Percentiles rank a stretch among this genome's conserved stretches.
Conservation (phyloP, 176 grass and related monocot species). For the Poa annua region DNA sequence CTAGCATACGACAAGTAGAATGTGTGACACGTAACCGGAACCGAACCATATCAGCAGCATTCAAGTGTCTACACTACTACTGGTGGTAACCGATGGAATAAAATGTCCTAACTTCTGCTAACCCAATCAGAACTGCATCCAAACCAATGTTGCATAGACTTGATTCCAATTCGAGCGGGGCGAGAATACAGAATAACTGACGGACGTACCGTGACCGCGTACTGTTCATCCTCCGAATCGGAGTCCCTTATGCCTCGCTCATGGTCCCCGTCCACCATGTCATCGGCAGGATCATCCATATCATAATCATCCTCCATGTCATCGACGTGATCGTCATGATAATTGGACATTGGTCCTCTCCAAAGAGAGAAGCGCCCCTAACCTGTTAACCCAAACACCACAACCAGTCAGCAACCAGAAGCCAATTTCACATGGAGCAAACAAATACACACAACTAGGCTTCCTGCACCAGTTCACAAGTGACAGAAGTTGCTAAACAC, state of each 20-base stretch:
- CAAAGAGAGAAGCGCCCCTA: constrained; percentile 11
- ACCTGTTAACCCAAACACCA: constrained; percentile 42
- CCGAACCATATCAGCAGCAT: constrained; percentile 9
- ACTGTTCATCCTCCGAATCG: constrained; percentile 82
- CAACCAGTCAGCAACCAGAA: constrained; percentile 10
- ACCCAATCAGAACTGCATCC: constrained; percentile 21
- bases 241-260: constrained; percentile 62
- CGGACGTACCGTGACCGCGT: constrained; percentile 52
- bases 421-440: not conserved
- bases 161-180: not conserved
- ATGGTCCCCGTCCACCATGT: constrained; percentile 68
- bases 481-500: not conserved
- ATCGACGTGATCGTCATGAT: constrained; percentile 67
- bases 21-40: not conserved
- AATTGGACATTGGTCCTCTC: constrained; percentile 58
- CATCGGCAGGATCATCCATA: constrained; percentile 64
- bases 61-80: not conserved
- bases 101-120: constrained; percentile 28
- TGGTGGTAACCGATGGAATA: not conserved
- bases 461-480: not conserved
- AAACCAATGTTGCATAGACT: not conserved
- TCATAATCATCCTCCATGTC: constrained; percentile 92
- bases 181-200: constrained; percentile 21
- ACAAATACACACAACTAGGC: not conserved
- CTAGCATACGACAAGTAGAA: constrained; percentile 23